Evolutionary conservation across 495 filamentous ascomycete species (phyloP), one percentile per base, ranked within the genome.

Genomic region (Friedmanniomyces endolithicus): DNA sequence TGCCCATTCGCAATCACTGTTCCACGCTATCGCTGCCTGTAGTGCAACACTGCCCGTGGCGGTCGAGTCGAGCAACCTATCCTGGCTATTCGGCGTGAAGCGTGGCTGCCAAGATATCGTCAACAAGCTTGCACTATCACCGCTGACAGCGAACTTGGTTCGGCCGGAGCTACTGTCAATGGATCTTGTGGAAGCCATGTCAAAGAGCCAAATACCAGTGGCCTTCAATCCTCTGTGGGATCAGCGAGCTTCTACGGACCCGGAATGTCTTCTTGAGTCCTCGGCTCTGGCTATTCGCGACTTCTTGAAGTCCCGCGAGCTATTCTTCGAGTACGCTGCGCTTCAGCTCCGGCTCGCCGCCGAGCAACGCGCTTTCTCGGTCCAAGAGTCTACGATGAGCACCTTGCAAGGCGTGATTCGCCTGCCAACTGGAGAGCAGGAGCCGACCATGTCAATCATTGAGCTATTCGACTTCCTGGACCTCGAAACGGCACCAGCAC

Each of bases 401-500:
- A 83, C 86, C 0, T 71, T 97, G 33, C 76, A 87, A 20, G 94
- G 94, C 23, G 80, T 76, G 54, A 85, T 88, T 6, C 73, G 73
- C 6, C 53, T 78, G 24, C 78, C 84, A 0, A 77, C 77, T 31
- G 78, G 81, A 9, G 77, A 83, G 39, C 71, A 77, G n/a, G 61
- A 82, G 25, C 63, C 69, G 14, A 84, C 86, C 45, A 76, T 82
- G 3, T 85, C 83, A 6, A 76, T 97, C 14, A 94, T 96, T 67
- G 94, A 96, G 59, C 78, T 96, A 20, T 88, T 95, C 53, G 94
- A 97, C 69, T 95, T 97, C 53, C 74, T 88, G 29, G 83, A 89
- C 52, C 67, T 87, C 8, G 81, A 89, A 40, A 73, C 81, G 40
- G 71, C 1, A 75, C 74, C 57, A 59, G 72, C 35, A 63, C 75